Percentiles rank a stretch among this genome's conserved stretches.
Evolutionary conservation across 1,139 yeast species (phyloP).

Genomic region (Suhomyces anneliseae): DNA sequence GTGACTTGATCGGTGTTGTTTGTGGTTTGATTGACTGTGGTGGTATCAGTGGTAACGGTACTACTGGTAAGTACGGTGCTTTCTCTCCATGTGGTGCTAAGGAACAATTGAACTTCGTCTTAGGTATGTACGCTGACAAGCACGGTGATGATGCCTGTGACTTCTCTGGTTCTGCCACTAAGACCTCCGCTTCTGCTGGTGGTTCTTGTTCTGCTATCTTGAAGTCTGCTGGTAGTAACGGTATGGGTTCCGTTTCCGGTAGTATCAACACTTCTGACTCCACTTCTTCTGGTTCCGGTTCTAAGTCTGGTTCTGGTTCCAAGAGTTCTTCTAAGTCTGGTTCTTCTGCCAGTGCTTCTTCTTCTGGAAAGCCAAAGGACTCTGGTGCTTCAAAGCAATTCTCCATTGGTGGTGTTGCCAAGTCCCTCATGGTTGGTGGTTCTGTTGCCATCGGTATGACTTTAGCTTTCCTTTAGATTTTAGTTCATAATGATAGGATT

Average conservation of each 20-base stretch:
- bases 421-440: conserved; percentile 25
- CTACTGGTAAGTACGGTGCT: conserved; percentile 33
- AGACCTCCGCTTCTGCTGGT: conserved; percentile 19
- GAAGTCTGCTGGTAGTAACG: conserved; percentile 25
- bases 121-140: conserved; percentile 57
- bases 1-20: conserved; percentile 51
- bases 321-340: conserved; percentile 3
- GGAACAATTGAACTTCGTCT: conserved; percentile 61
- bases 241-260: conserved; percentile 20
- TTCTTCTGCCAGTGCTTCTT: conserved; percentile 7
- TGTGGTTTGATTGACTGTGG: conserved; percentile 51
- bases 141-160: conserved; percentile 60
- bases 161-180: conserved; percentile 50
- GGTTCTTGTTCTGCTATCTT: conserved; percentile 22
- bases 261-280: conserved; percentile 5
- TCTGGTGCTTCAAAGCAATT: conserved; percentile 17
- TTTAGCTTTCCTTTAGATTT: conserved; percentile 13
- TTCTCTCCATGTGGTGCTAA: conserved; percentile 38
- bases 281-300: conserved; percentile 9
- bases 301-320: conserved; percentile 19
- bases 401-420: conserved; percentile 19
- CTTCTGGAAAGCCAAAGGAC: conserved; percentile 13
- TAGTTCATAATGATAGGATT: neutral
- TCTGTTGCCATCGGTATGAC: conserved; percentile 17
- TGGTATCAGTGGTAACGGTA: conserved; percentile 62